A percentile compares a stretch with the other conserved stretches of the same genome.
phyloP scores from a whole-genome alignment of 108 stramenopile species.

The Cyclostephanos invisitatus region DNA sequence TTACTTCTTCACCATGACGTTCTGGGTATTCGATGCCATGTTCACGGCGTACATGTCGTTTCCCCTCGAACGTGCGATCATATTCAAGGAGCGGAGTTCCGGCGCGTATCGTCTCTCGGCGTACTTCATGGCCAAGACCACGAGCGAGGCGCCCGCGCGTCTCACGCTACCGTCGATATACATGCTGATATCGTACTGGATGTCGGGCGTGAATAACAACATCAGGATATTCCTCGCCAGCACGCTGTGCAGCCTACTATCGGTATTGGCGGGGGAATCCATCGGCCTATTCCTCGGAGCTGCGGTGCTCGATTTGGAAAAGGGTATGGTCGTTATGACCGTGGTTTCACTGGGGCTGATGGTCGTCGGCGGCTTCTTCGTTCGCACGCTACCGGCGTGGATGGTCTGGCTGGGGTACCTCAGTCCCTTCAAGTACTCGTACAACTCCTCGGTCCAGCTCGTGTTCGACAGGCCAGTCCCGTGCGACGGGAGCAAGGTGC shows the following conservation, averaged over 20 bases:
- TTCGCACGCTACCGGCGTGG: conserved; percentile 56
- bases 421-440: conserved; percentile 72
- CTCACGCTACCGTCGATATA: conserved; percentile 62
- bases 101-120: conserved; percentile 69
- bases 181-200: conserved; percentile 72
- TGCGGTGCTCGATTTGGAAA: conserved; percentile 62
- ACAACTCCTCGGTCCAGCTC: conserved; percentile 59
- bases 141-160: conserved; percentile 60
- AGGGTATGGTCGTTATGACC: conserved; percentile 60
- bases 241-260: conserved; percentile 50
- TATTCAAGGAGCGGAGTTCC: conserved; percentile 69
- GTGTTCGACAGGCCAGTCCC: conserved; percentile 59
- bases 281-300: conserved; percentile 71
- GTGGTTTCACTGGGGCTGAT: conserved; percentile 54
- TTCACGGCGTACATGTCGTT: conserved; percentile 72
- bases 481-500: conserved; percentile 64
- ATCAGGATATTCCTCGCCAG: conserved; percentile 54
- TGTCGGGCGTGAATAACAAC: conserved; percentile 55
- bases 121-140: conserved; percentile 78
- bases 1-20: conserved; percentile 77
- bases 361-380: conserved; percentile 75
- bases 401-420: conserved; percentile 59
- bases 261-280: conserved; percentile 72
- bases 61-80: conserved; percentile 66
- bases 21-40: conserved; percentile 78